Percentiles rank a stretch among this genome's conserved stretches.
Evolutionary conservation across 768 basidiomycete genomes (phyloP).

Genomic region (Asterophora lycoperdoides): DNA sequence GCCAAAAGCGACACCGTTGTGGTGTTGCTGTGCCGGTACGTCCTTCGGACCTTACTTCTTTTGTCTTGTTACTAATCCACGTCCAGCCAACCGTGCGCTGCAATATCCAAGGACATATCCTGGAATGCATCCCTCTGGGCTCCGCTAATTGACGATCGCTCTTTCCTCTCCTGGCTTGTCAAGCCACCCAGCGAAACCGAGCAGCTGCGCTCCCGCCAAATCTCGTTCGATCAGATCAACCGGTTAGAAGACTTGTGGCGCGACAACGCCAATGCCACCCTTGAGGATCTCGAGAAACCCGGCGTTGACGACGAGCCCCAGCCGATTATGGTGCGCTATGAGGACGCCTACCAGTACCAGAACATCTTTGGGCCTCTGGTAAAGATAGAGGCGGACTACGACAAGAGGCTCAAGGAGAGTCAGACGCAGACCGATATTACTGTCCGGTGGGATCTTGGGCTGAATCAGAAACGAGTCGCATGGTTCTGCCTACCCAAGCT

Average conservation of each 20-base stretch:
- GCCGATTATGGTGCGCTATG: slow-evolving; percentile 83
- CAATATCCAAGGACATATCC: slow-evolving; percentile 94
- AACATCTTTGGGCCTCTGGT: slow-evolving; percentile 99
- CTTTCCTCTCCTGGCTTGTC: slow-evolving; percentile 98
- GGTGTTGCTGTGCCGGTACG: slow-evolving; percentile 91
- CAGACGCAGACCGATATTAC: slow-evolving; percentile 98
- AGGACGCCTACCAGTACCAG: slow-evolving; percentile 99
- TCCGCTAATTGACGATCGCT: slow-evolving; percentile 96
- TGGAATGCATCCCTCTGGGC: slow-evolving; percentile 99
- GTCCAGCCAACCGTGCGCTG: slow-evolving; percentile 91
- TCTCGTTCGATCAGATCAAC: slow-evolving; percentile 96
- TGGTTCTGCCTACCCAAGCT: slow-evolving; percentile 97
- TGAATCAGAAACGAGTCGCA: slow-evolving; percentile 98
- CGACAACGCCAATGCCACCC: slow-evolving; percentile 89
- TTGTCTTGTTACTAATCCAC: slow-evolving; percentile 4
- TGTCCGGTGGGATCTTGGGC: slow-evolving; percentile 94
- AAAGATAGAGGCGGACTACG: slow-evolving; percentile 99
- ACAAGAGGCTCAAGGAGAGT: slow-evolving; percentile 95
- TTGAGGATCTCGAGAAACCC: slow-evolving; percentile 96
- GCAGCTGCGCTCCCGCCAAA: slow-evolving; percentile 93
- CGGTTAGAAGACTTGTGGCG: slow-evolving; percentile 97
- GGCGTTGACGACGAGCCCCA: slow-evolving; percentile 98
- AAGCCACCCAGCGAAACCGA: slow-evolving; percentile 96
- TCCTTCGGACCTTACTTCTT: slow-evolving; percentile 11
- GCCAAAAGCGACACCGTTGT: slow-evolving; percentile 99